phyloP scores from a whole-genome alignment of 1,284 basidiomycete genomes.

The Sphaerobolus stellatus region DNA sequence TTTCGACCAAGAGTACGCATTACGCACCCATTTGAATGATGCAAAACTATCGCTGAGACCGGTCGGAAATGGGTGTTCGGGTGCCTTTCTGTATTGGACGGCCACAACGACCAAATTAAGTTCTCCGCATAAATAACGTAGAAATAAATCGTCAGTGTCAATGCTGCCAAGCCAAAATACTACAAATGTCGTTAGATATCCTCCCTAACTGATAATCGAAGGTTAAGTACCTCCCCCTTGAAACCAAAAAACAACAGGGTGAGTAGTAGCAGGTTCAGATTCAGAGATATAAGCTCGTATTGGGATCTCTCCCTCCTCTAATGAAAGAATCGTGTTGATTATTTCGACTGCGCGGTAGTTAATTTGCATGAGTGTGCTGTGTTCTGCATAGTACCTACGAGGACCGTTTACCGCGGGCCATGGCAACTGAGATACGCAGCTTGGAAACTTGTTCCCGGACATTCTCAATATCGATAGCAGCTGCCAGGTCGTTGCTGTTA shows the following conservation, averaged over 20 bases:
- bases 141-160: constrained; percentile 20
- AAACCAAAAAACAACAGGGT: no score
- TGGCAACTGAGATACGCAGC: no score
- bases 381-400: not conserved
- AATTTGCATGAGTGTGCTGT: not conserved
- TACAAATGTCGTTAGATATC: not conserved
- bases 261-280: no score
- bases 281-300: not conserved
- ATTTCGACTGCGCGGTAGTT: not conserved
- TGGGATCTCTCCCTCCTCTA: not conserved
- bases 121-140: no score
- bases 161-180: constrained; percentile 13
- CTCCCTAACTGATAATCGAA: no score
- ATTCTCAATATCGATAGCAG: not conserved
- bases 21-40: constrained; percentile 37
- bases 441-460: no score
- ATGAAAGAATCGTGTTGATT: not conserved
- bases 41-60: constrained; percentile 37
- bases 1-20: no score
- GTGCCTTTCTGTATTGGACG: constrained; percentile 37
- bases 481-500: not conserved
- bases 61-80: constrained; percentile 40
- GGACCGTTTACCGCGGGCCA: not conserved
- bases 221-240: no score
- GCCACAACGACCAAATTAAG: no score